Percentiles rank a stretch among this genome's conserved stretches.
Evolutionary conservation across 139 green algal species (phyloP).

Genomic region (Auxenochlorella pyrenoidosa): DNA sequence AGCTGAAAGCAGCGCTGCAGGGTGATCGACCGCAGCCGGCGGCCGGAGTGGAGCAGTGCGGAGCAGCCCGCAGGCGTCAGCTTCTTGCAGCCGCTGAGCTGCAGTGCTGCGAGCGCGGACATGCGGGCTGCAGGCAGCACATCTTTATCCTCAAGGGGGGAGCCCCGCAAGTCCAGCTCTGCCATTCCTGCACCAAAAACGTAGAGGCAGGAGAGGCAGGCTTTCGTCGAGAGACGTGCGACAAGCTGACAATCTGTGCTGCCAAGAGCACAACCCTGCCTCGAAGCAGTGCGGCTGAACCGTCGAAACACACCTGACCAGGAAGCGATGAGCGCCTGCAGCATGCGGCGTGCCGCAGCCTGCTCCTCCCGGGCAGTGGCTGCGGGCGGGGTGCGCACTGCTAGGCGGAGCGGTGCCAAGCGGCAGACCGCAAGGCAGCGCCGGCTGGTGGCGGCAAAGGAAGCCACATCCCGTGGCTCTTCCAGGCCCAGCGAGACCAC

Average conservation of each 20-base stretch:
- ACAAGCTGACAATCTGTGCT: too few relatives aligned
- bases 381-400: background rate
- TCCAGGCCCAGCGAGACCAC: slow-evolving; percentile 1
- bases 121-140: slow-evolving; percentile 35
- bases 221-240: too few relatives aligned
- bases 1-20: slow-evolving; percentile 82
- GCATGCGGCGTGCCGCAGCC: background rate
- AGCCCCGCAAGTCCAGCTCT: slow-evolving; percentile 53
- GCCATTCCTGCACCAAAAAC: background rate
- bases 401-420: slow-evolving; percentile 7
- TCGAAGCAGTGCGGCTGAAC: too few relatives aligned
- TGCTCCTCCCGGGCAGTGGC: slow-evolving; percentile 3
- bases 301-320: background rate
- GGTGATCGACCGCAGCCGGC: slow-evolving; percentile 30
- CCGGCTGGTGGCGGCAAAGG: slow-evolving; percentile 13
- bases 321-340: background rate
- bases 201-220: background rate
- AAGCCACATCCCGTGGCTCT: slow-evolving; percentile 15
- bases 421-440: slow-evolving; percentile 3
- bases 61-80: slow-evolving; percentile 38
- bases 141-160: slow-evolving; percentile 59
- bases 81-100: slow-evolving; percentile 67
- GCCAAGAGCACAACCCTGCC: too few relatives aligned
- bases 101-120: slow-evolving; percentile 44
- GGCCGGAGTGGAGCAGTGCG: background rate